Evolutionary conservation across 768 basidiomycete species (phyloP).

Genomic region (Dictyophora rubrovolvata): DNA sequence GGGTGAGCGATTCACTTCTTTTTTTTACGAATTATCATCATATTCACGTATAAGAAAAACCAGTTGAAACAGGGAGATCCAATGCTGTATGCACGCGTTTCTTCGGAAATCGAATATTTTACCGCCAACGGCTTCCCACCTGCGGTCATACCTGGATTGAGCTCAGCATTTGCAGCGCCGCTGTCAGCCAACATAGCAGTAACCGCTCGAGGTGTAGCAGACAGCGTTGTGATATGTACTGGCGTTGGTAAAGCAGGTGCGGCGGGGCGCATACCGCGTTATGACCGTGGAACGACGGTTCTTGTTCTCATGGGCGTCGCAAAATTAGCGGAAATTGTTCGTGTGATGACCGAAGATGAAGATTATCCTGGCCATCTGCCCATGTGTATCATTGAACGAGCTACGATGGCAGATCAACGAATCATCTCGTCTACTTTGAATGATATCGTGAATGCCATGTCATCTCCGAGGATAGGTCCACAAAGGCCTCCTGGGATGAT

Average conservation of each 20-base stretch:
- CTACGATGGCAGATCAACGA: conserved; percentile 89
- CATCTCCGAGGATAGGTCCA: conserved; percentile 48
- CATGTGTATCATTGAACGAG: conserved; percentile 89
- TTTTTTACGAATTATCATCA: background rate
- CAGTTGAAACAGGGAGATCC: conserved; percentile 98
- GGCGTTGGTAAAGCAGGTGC: conserved; percentile 86
- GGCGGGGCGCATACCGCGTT: conserved; percentile 76
- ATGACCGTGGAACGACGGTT: conserved; percentile 71
- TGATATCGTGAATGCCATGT: conserved; percentile 60
- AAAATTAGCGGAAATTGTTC: conserved; percentile 60
- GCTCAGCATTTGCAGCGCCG: conserved; percentile 83
- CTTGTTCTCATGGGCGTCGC: conserved; percentile 95
- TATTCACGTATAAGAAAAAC: background rate
- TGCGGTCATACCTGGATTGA: conserved; percentile 81
- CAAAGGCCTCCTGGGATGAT: conserved; percentile 97
- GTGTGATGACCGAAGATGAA: conserved; percentile 44
- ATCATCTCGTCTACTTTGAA: conserved; percentile 68
- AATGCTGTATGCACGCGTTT: conserved; percentile 85
- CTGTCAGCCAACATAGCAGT: conserved; percentile 86
- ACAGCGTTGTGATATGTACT: conserved; percentile 83
- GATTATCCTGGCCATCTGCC: conserved; percentile 70
- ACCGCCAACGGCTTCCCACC: conserved; percentile 76
- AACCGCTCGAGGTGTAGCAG: conserved; percentile 91
- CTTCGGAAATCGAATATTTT: conserved; percentile 93
- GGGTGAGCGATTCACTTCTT: conserved; percentile 39